A percentile compares a stretch with the other conserved stretches of the same genome.
Conservation (phyloP, 1,139 yeast species). For the Tardiomyces blankii region DNA sequence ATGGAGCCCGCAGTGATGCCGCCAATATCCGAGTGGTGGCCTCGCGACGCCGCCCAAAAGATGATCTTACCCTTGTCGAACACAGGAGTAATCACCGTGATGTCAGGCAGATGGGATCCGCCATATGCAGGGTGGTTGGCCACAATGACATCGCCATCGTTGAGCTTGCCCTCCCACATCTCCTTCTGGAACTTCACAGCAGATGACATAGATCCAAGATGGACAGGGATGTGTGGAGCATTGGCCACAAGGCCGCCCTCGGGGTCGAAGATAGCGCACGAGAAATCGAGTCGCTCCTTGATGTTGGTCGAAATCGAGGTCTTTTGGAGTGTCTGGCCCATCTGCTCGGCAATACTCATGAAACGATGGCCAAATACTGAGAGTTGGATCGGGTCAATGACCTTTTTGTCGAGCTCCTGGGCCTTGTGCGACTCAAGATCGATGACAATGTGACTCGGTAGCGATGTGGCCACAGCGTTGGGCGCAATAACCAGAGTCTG, state of each 20-base stretch:
- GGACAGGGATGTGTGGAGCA: constrained; percentile 85
- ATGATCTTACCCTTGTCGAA: constrained; percentile 39
- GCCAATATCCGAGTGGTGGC: constrained; percentile 62
- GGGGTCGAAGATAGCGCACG: constrained; percentile 71
- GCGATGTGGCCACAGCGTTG: constrained; percentile 47
- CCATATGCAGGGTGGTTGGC: constrained; percentile 76
- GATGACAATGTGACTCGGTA: constrained; percentile 49
- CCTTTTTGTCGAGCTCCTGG: constrained; percentile 22
- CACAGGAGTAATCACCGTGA: constrained; percentile 69
- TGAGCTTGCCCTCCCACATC: constrained; percentile 46
- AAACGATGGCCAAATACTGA: constrained; percentile 77
- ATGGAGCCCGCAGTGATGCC: constrained; percentile 57
- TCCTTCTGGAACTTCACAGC: constrained; percentile 63
- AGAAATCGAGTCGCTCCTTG: constrained; percentile 72
- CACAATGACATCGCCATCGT: constrained; percentile 64
- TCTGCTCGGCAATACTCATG: constrained; percentile 84
- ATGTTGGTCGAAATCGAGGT: constrained; percentile 81
- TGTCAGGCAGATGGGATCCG: constrained; percentile 75
- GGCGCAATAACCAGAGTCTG: constrained; percentile 82
- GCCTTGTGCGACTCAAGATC: constrained; percentile 17
- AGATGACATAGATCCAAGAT: constrained; percentile 78
- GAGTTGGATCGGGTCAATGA: constrained; percentile 54
- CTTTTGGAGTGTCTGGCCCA: constrained; percentile 73
- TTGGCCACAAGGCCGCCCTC: constrained; percentile 74
- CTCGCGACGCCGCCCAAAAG: constrained; percentile 55